Conservation (phyloP, 2,329 filamentous ascomycete species). For the Bisporella sp. region DNA sequence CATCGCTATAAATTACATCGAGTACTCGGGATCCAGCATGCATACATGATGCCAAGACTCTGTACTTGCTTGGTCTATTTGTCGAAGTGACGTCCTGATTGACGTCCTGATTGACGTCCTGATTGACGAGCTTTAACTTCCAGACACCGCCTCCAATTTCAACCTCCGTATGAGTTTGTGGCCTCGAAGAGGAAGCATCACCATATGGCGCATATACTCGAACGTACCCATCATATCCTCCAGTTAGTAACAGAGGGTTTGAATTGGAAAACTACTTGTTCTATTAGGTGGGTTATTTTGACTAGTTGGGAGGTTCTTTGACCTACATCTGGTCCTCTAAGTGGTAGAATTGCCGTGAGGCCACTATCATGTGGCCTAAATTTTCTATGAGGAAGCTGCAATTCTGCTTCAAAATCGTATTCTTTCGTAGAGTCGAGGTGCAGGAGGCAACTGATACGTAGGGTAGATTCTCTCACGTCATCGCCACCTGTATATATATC, state of each 20-base stretch:
- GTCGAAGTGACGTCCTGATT: slow-evolving; percentile 10
- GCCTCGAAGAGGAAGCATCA: slow-evolving; percentile 30
- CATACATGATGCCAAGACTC: slow-evolving; percentile 87
- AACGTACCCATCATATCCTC: slow-evolving; percentile 84
- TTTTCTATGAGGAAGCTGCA: background rate
- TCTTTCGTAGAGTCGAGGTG: background rate
- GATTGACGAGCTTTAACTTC: slow-evolving; percentile 61
- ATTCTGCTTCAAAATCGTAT: background rate
- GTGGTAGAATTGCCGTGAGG: slow-evolving; percentile 77
- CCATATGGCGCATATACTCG: slow-evolving; percentile 54
- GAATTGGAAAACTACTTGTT: slow-evolving; percentile 22
- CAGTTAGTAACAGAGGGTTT: slow-evolving; percentile 64
- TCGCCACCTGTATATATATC: slow-evolving; percentile 65
- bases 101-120: slow-evolving; percentile 29
- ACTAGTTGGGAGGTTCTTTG: background rate
- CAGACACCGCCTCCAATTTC: slow-evolving; percentile 81
- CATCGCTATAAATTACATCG: slow-evolving; percentile 29
- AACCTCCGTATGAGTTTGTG: slow-evolving; percentile 51
- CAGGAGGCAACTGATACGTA: background rate
- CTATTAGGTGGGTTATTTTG: background rate
- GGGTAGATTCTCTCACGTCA: slow-evolving; percentile 36
- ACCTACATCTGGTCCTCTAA: slow-evolving; percentile 29
- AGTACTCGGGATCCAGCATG: slow-evolving; percentile 74
- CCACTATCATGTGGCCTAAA: slow-evolving; percentile 67
- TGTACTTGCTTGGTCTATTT: slow-evolving; percentile 21